Percentiles rank a stretch among this genome's conserved stretches.
These are phyloP conservation scores for Beauveria caledonica DNA, from an alignment of 2,329 filamentous ascomycete genomes.

Conservation along the genomic window DNA sequence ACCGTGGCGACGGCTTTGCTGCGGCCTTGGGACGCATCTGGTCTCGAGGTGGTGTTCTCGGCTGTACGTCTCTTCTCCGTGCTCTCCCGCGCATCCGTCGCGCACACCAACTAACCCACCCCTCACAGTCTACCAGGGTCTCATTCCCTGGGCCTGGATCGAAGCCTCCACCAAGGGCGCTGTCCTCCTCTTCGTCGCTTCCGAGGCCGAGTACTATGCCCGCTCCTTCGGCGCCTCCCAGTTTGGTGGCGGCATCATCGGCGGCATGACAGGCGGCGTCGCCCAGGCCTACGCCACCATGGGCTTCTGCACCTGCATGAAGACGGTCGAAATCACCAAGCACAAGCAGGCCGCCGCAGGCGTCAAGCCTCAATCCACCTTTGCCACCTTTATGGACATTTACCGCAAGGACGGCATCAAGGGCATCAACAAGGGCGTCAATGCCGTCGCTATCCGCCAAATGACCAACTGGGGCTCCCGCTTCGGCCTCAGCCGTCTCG, in stretches of 20 bases:
- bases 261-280: slow-evolving; percentile 89
- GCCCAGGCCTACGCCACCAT: slow-evolving; percentile 99
- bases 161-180: slow-evolving; percentile 99
- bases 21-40: slow-evolving; percentile 80
- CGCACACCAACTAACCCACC: slow-evolving; percentile 18
- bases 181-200: slow-evolving; percentile 97
- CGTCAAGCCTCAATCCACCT: slow-evolving; percentile 80
- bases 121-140: slow-evolving; percentile 86
- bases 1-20: slow-evolving; percentile 80
- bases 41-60: slow-evolving; percentile 84
- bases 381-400: slow-evolving; percentile 93
- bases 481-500: slow-evolving; percentile 87
- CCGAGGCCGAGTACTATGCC: slow-evolving; percentile 94
- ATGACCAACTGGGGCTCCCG: slow-evolving; percentile 99
- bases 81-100: not conserved
- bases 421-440: slow-evolving; percentile 98
- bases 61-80: slow-evolving; percentile 59
- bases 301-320: slow-evolving; percentile 99
- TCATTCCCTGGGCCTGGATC: slow-evolving; percentile 99
- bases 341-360: slow-evolving; percentile 84
- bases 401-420: slow-evolving; percentile 88
- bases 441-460: slow-evolving; percentile 95
- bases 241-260: slow-evolving; percentile 80
- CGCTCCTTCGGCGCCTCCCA: slow-evolving; percentile 73
- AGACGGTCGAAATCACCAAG: slow-evolving; percentile 99